Evolutionary conservation across 2,329 filamentous ascomycete species (phyloP).

Genomic region (Colletotrichum somersetense): DNA sequence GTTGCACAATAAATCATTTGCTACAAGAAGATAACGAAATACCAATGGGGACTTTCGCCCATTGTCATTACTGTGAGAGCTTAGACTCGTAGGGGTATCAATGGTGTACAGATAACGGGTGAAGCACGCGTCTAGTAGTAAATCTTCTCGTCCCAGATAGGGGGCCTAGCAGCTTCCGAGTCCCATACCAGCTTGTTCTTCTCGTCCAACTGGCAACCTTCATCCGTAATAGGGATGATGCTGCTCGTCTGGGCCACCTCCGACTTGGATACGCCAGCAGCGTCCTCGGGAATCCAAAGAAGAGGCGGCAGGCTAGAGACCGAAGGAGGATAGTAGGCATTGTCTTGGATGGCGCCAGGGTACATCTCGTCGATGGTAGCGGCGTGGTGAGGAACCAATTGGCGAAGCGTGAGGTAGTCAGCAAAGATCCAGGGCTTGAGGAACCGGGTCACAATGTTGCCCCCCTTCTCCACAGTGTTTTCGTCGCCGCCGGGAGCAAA

Average conservation of each 20-base stretch:
- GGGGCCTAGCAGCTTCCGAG: constrained; percentile 56
- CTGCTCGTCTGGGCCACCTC: constrained; percentile 80
- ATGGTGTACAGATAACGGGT: constrained; percentile 28
- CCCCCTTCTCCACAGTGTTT: constrained; percentile 56
- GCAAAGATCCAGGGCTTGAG: constrained; percentile 82
- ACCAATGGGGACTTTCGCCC: not conserved
- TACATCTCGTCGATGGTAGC: constrained; percentile 68
- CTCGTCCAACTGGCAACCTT: constrained; percentile 77
- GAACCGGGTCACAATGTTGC: constrained; percentile 74
- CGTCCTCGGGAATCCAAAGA: constrained; percentile 88
- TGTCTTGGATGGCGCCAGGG: constrained; percentile 68
- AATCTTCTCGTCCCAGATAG: constrained; percentile 60
- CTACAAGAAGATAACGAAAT: constrained; percentile 11
- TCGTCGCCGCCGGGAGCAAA: constrained; percentile 43
- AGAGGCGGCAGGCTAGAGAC: constrained; percentile 73
- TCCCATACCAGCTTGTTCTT: constrained; percentile 66
- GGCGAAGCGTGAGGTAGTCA: constrained; percentile 78
- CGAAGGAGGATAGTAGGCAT: constrained; percentile 82
- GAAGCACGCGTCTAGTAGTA: constrained; percentile 53
- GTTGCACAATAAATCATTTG: constrained; percentile 13
- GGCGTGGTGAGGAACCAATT: constrained; percentile 72
- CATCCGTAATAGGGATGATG: constrained; percentile 84
- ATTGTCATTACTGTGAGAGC: constrained; percentile 27
- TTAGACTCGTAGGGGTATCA: constrained; percentile 39
- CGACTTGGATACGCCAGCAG: constrained; percentile 79